Conservation (phyloP, 495 filamentous ascomycete species). For the Aspergillus panamensis region DNA sequence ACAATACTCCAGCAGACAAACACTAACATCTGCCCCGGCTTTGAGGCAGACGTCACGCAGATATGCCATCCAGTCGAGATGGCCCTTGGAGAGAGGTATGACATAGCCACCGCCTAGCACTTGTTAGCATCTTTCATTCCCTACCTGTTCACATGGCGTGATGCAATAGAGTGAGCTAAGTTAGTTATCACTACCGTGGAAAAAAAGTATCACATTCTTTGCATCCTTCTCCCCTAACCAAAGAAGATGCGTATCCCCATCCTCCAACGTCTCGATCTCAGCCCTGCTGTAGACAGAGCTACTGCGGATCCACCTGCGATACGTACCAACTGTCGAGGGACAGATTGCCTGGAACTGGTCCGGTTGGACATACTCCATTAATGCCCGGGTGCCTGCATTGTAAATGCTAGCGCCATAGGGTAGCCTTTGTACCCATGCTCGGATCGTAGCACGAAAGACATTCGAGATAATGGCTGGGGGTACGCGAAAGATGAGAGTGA, state of each 20-base stretch:
- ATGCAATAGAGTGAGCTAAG: not conserved
- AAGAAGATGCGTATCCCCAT: conserved; percentile 15
- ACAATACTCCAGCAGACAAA: conserved; percentile 26
- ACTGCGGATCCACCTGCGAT: conserved; percentile 13
- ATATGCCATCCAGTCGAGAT: conserved; percentile 26
- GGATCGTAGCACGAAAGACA: conserved; percentile 10
- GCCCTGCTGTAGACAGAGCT: not conserved
- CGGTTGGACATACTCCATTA: conserved; percentile 19
- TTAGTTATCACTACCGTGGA: conserved; percentile 15
- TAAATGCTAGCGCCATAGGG: conserved; percentile 14
- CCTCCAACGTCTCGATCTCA: conserved; percentile 9
- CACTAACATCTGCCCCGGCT: conserved; percentile 18
- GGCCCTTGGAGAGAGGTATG: conserved; percentile 22
- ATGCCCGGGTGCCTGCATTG: conserved; percentile 20
- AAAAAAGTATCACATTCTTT: conserved; percentile 22
- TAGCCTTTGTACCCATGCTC: conserved; percentile 16
- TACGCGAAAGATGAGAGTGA: not conserved
- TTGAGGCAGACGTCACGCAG: conserved; percentile 14
- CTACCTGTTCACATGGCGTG: too few relatives aligned
- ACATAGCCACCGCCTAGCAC: conserved; percentile 26
- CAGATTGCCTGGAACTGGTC: conserved; percentile 17
- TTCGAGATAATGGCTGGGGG: not conserved
- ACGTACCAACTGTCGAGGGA: conserved; percentile 20
- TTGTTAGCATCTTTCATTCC: too few relatives aligned
- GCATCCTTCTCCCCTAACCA: conserved; percentile 14